These are phyloP conservation scores for Oryza coarctata DNA, from an alignment of 176 grass and related monocot genomes.

Conservation along the genomic window DNA sequence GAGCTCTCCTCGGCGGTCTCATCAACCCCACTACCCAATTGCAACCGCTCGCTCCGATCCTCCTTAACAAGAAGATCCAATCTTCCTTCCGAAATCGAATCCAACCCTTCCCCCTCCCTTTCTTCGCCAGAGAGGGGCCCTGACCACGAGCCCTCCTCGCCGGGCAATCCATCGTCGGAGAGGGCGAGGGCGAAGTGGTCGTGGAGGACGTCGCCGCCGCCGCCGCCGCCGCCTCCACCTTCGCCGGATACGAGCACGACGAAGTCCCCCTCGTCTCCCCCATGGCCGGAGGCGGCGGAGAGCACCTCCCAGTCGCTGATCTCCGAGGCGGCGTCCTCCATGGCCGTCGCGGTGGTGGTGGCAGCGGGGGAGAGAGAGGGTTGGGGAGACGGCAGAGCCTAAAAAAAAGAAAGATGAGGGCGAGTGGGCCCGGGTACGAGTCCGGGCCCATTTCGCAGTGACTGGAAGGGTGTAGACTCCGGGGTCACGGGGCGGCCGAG, in stretches of 20 bases:
- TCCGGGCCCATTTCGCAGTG: neutral
- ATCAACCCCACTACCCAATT: neutral
- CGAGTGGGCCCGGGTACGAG: neutral
- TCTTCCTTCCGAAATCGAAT: neutral
- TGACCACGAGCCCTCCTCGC: neutral
- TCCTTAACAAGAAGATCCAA: neutral
- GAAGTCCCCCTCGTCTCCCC: neutral
- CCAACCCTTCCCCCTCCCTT: neutral
- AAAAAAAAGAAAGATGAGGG: neutral
- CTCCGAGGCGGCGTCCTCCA: constrained; percentile 47
- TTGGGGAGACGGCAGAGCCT: neutral
- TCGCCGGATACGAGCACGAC: constrained; percentile 13
- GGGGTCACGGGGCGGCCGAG: neutral
- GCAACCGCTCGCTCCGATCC: neutral
- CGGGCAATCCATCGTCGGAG: neutral
- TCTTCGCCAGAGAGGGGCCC: neutral
- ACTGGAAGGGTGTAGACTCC: neutral
- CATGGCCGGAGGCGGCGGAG: constrained; percentile 26
- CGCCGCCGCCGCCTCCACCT: neutral
- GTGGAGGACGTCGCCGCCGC: constrained; percentile 22
- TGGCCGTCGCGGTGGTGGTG: constrained; percentile 11
- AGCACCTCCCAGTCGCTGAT: constrained; percentile 61
- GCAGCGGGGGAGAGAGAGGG: neutral
- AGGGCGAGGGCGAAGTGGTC: constrained; percentile 45
- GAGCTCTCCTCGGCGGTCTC: neutral